Evolutionary conservation across 2,329 filamentous ascomycete species (phyloP).

Genomic region (Colletotrichum abscissum): DNA sequence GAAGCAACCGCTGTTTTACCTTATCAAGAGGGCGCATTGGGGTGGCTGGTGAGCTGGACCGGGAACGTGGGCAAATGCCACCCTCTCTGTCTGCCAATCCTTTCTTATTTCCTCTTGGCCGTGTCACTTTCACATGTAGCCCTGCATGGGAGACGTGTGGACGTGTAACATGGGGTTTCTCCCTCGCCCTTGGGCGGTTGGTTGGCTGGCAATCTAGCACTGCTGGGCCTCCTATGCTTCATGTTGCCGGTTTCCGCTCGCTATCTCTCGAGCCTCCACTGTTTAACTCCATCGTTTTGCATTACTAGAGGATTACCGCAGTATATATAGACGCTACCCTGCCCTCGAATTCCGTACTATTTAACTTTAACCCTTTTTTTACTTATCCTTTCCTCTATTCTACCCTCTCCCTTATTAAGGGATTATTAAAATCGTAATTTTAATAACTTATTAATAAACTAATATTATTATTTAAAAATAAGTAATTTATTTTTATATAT

Average conservation of each 20-base stretch:
- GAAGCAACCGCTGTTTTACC: neutral
- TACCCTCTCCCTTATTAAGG: too few relatives aligned
- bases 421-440: too few relatives aligned
- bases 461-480: too few relatives aligned
- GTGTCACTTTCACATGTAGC: slow-evolving; percentile 22
- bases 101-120: slow-evolving; percentile 20
- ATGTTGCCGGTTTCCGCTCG: slow-evolving; percentile 5
- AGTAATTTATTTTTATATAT: too few relatives aligned
- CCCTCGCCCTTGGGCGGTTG: slow-evolving; percentile 1
- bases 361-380: too few relatives aligned
- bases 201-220: neutral
- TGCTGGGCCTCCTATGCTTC: neutral
- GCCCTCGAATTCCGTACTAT: too few relatives aligned
- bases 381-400: too few relatives aligned
- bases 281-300: too few relatives aligned
- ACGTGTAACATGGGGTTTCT: slow-evolving; percentile 9
- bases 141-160: neutral
- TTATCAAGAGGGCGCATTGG: neutral
- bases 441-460: too few relatives aligned
- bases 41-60: neutral
- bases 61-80: neutral
- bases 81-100: neutral
- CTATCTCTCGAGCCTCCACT: slow-evolving; percentile 3
- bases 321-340: too few relatives aligned
- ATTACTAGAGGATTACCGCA: too few relatives aligned